Evolutionary conservation across 192 early-diverging fungal species (phyloP).

Genomic region (Anaeromyces robustus): DNA sequence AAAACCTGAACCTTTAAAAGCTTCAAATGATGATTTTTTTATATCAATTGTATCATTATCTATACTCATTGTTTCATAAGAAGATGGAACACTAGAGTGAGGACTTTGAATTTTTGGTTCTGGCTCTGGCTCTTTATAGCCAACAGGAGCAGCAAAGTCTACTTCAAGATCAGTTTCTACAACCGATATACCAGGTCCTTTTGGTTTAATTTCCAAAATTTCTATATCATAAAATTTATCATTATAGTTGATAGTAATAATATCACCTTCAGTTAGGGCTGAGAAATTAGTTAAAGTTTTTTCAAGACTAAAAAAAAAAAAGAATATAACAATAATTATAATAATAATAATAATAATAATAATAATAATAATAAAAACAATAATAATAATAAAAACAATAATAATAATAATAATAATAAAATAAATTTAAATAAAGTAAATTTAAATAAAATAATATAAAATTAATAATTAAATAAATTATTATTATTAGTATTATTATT

Average conservation of each 20-base stretch:
- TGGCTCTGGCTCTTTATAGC: slow-evolving; percentile 77
- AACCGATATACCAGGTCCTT: slow-evolving; percentile 62
- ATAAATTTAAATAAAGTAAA: neutral
- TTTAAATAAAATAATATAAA: neutral
- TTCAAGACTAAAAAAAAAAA: slow-evolving; percentile 43
- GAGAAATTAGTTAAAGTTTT: slow-evolving; percentile 82
- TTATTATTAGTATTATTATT: too few relatives aligned
- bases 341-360: neutral
- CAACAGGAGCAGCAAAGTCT: slow-evolving; percentile 91
- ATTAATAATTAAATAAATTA: too few relatives aligned
- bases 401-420: neutral
- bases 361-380: neutral
- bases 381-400: neutral
- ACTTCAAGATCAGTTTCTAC: slow-evolving; percentile 96
- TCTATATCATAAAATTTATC: slow-evolving; percentile 68
- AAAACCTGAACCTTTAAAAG: slow-evolving; percentile 30
- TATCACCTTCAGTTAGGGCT: slow-evolving; percentile 79
- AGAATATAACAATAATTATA: neutral
- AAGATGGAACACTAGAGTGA: slow-evolving; percentile 3
- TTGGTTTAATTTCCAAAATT: slow-evolving; percentile 78
- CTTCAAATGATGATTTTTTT: slow-evolving; percentile 10
- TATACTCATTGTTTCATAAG: slow-evolving; percentile 14
- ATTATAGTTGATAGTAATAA: slow-evolving; percentile 87
- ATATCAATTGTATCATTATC: slow-evolving; percentile 23
- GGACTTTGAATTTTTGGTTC: slow-evolving; percentile 3